These are phyloP conservation scores for Ganoderma multipileum DNA, from an alignment of 1,284 basidiomycete genomes.

Conservation along the genomic window DNA sequence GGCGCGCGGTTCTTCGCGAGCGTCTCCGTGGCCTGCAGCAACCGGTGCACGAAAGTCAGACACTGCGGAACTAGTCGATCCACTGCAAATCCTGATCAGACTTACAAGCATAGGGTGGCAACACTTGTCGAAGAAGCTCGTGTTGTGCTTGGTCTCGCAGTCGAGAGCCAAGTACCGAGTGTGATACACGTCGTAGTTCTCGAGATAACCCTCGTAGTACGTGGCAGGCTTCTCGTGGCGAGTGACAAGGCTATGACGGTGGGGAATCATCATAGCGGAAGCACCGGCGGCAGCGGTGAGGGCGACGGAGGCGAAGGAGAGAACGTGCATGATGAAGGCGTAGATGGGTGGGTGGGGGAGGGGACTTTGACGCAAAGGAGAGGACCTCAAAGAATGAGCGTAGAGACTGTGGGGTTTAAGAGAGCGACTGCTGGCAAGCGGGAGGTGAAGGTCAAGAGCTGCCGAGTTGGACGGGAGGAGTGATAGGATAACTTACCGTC, in stretches of 20 bases:
- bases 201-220: conserved; percentile 47
- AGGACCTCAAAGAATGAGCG: conserved; percentile 29
- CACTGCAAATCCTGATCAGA: background rate
- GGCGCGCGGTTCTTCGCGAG: conserved; percentile 53
- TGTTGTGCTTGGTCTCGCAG: conserved; percentile 67
- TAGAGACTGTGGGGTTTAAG: conserved; percentile 37
- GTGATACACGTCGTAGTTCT: conserved; percentile 70
- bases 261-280: conserved; percentile 54
- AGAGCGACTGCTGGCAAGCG: conserved; percentile 36
- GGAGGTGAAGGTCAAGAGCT: conserved; percentile 17
- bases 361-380: conserved; percentile 39
- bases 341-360: conserved; percentile 26
- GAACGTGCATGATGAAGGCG: conserved; percentile 50
- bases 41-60: conserved; percentile 6
- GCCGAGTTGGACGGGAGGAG: conserved; percentile 13
- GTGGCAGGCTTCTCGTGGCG: conserved; percentile 44
- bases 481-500: conserved; percentile 35
- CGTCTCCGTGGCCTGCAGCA: conserved; percentile 52
- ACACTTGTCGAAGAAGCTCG: conserved; percentile 69
- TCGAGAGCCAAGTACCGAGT: conserved; percentile 63
- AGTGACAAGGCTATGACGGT: conserved; percentile 39
- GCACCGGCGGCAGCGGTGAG: conserved; percentile 51
- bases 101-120: conserved; percentile 62
- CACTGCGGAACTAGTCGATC: background rate
- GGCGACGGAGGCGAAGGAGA: conserved; percentile 57